phyloP scores from a whole-genome alignment of 345 rosid genomes.

The Eucalyptus leucophloia region DNA sequence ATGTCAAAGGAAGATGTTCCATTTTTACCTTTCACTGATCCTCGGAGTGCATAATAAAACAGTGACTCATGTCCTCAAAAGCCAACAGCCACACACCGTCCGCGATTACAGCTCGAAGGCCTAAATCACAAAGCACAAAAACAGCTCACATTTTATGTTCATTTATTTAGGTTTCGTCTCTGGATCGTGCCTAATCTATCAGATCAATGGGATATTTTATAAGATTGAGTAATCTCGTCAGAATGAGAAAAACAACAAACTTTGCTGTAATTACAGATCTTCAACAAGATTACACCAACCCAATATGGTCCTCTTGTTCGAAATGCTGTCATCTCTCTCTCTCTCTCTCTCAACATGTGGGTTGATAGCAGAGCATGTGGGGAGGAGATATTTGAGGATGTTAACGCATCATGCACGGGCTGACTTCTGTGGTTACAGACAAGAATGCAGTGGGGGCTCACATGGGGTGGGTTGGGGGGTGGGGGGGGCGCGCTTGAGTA shows the following conservation, averaged over 20 bases:
- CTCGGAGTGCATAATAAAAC: neutral
- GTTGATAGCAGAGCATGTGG: conserved; percentile 10
- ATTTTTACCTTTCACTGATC: neutral
- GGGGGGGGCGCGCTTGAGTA: neutral
- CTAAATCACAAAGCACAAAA: neutral
- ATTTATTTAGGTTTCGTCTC: neutral
- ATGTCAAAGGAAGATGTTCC: neutral
- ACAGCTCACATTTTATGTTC: neutral
- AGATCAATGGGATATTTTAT: neutral
- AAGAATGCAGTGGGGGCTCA: neutral
- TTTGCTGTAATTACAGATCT: neutral
- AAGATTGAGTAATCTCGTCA: neutral
- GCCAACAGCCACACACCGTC: neutral
- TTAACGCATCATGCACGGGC: neutral
- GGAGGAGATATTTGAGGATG: neutral
- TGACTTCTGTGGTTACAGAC: neutral
- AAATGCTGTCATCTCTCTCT: neutral
- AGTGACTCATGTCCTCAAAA: neutral
- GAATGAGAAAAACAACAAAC: neutral
- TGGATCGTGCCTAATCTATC: neutral
- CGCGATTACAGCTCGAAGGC: neutral
- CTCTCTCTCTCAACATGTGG: neutral
- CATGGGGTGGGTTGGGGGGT: neutral
- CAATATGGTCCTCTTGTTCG: neutral
- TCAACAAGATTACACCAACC: neutral